Evolutionary conservation across 2,329 filamentous ascomycete species (phyloP).

Genomic region (Purpureocillium takamizusanense): DNA sequence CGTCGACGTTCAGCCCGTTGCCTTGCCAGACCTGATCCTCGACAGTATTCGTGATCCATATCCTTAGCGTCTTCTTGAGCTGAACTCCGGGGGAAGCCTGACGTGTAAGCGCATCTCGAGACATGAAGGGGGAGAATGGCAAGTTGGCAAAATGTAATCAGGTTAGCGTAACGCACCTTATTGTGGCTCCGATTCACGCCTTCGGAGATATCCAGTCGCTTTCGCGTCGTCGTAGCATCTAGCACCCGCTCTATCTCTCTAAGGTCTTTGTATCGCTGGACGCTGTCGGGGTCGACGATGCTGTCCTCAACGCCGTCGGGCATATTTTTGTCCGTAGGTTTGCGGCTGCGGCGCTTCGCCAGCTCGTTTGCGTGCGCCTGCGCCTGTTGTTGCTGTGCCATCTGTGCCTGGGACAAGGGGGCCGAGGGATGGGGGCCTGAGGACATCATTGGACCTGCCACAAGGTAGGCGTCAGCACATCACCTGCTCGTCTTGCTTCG

Average conservation of each 20-base stretch:
- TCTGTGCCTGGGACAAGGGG: conserved; percentile 44
- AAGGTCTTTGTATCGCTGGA: conserved; percentile 71
- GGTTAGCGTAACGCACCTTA: conserved; percentile 39
- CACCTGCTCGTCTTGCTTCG: conserved; percentile 1
- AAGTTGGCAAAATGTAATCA: too few relatives aligned
- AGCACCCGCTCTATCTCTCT: conserved; percentile 80
- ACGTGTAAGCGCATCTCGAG: background rate
- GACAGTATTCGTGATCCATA: conserved; percentile 92
- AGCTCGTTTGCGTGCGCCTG: conserved; percentile 51
- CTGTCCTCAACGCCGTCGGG: conserved; percentile 82
- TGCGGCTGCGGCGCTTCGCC: conserved; percentile 72
- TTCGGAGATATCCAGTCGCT: conserved; percentile 67
- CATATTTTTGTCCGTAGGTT: conserved; percentile 90
- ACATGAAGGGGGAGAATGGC: background rate
- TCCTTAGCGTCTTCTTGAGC: conserved; percentile 74
- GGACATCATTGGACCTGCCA: conserved; percentile 46
- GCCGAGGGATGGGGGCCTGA: conserved; percentile 40
- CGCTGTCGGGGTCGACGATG: conserved; percentile 67
- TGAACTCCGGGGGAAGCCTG: conserved; percentile 17
- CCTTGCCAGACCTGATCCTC: conserved; percentile 93
- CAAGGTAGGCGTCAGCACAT: conserved; percentile 6
- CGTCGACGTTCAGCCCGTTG: conserved; percentile 57
- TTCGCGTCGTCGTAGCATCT: conserved; percentile 89
- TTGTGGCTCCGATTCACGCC: conserved; percentile 43
- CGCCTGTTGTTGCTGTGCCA: conserved; percentile 40